Percentiles rank a stretch among this genome's conserved stretches.
Conservation (phyloP, 1,284 basidiomycete species). For the Anthracocystis panici-leucophaei region DNA sequence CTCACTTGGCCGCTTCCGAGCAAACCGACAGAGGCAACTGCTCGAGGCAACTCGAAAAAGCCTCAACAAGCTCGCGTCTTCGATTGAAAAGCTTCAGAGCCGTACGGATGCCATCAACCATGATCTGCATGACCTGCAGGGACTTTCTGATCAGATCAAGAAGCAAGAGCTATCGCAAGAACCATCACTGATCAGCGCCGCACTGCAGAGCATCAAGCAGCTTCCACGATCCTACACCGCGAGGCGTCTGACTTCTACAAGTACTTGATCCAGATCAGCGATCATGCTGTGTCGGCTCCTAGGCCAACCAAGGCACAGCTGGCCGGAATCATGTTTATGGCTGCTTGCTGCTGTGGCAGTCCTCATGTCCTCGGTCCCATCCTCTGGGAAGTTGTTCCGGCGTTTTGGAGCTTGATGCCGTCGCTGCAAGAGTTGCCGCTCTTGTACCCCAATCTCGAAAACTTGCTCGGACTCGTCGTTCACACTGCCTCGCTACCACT, state of each 20-base stretch:
- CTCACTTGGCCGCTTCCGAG: not conserved
- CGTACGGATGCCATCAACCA: slow-evolving; percentile 6
- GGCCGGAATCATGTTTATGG: not conserved
- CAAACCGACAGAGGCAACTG: not conserved
- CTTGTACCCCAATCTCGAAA: not conserved
- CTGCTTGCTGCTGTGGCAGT: slow-evolving; percentile 1
- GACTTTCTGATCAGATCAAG: not conserved
- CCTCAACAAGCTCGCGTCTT: not conserved
- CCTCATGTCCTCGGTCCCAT: not conserved
- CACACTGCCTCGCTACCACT: slow-evolving; percentile 33
- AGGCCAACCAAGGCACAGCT: slow-evolving; percentile 3
- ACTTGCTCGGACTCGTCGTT: slow-evolving; percentile 2
- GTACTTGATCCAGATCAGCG: slow-evolving; percentile 2
- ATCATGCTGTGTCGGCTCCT: not conserved
- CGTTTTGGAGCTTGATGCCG: not conserved
- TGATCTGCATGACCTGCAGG: not conserved
- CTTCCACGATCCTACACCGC: not conserved
- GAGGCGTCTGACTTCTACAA: not conserved
- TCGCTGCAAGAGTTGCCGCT: not conserved
- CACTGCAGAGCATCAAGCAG: not conserved
- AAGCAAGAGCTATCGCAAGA: not conserved
- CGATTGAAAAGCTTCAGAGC: not conserved
- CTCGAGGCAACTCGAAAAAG: not conserved
- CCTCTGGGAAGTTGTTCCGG: not conserved
- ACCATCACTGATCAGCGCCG: not conserved